A percentile compares a stretch with the other conserved stretches of the same genome.
Evolutionary conservation across 768 basidiomycete species (phyloP).

Genomic region (Serendipita sp.): DNA sequence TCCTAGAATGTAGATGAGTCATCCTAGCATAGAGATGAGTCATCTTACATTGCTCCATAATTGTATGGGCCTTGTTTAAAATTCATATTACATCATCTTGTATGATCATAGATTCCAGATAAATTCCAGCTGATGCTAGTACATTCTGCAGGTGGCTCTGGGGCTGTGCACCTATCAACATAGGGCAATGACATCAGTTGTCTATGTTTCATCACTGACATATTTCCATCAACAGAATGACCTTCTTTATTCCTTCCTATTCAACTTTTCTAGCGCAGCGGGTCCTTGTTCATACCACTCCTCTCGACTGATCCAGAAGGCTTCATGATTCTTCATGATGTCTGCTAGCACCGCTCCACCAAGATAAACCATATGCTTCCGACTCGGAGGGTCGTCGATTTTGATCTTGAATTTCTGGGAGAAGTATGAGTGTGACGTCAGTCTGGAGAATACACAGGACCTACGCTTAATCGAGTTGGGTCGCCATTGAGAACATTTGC

Average conservation of each 20-base stretch:
- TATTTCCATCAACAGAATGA: neutral
- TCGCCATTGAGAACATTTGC: conserved; percentile 76
- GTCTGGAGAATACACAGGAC: conserved; percentile 19
- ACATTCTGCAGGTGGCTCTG: too few species aligned
- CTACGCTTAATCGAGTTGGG: conserved; percentile 66
- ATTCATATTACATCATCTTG: too few species aligned
- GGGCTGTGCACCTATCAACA: too few species aligned
- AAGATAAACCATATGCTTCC: conserved; percentile 99
- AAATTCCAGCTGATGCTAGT: too few species aligned
- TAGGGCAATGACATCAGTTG: too few species aligned
- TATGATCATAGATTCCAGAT: too few species aligned
- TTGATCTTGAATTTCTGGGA: conserved; percentile 95
- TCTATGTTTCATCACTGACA: too few species aligned
- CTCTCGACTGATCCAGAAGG: conserved; percentile 89
- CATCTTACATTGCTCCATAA: too few species aligned
- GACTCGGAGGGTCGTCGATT: conserved; percentile 93
- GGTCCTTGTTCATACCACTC: conserved; percentile 89
- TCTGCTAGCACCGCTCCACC: conserved; percentile 97
- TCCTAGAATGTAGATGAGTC: too few species aligned
- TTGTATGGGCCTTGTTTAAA: too few species aligned
- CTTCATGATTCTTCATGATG: conserved; percentile 89
- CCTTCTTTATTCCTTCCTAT: neutral
- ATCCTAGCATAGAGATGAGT: too few species aligned
- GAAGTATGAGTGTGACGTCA: neutral
- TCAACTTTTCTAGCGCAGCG: neutral